These are phyloP conservation scores for Lepidopterella palustris DNA, from an alignment of 495 filamentous ascomycete genomes.

Conservation along the genomic window DNA sequence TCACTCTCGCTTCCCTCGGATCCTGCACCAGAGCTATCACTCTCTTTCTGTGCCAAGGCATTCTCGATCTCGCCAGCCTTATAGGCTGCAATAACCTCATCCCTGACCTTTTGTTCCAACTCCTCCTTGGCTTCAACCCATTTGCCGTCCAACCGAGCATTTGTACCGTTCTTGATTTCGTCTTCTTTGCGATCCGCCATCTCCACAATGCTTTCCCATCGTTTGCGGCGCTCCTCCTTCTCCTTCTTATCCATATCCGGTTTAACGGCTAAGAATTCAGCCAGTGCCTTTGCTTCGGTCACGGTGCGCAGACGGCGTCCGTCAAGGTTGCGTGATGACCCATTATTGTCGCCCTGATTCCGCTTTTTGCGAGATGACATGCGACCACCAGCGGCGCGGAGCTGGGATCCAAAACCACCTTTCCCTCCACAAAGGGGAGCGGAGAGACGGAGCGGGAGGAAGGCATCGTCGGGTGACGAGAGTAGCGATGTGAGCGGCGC, in stretches of 20 bases:
- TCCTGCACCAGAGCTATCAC: conserved; percentile 9
- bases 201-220: conserved; percentile 82
- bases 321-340: conserved; percentile 86
- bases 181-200: conserved; percentile 73
- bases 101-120: conserved; percentile 69
- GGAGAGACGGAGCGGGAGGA: conserved; percentile 76
- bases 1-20: conserved; percentile 2
- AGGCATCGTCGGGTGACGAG: conserved; percentile 46
- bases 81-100: conserved; percentile 74
- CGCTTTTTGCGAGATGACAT: conserved; percentile 93
- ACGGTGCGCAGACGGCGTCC: conserved; percentile 85
- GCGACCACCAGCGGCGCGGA: conserved; percentile 91
- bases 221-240: conserved; percentile 69
- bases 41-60: conserved; percentile 14
- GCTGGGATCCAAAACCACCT: conserved; percentile 93
- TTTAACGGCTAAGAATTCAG: conserved; percentile 91
- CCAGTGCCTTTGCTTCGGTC: conserved; percentile 87
- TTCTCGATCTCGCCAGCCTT: conserved; percentile 53
- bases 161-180: conserved; percentile 61
- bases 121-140: conserved; percentile 94
- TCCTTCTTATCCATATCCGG: conserved; percentile 94
- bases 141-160: conserved; percentile 67
- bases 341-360: conserved; percentile 74
- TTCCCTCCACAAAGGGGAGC: conserved; percentile 79
- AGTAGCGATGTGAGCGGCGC: conserved; percentile 50